Percentiles rank a stretch among this genome's conserved stretches.
Conservation (phyloP, 192 early-diverging fungal genomes). For the Coemansia guatemalensis region DNA sequence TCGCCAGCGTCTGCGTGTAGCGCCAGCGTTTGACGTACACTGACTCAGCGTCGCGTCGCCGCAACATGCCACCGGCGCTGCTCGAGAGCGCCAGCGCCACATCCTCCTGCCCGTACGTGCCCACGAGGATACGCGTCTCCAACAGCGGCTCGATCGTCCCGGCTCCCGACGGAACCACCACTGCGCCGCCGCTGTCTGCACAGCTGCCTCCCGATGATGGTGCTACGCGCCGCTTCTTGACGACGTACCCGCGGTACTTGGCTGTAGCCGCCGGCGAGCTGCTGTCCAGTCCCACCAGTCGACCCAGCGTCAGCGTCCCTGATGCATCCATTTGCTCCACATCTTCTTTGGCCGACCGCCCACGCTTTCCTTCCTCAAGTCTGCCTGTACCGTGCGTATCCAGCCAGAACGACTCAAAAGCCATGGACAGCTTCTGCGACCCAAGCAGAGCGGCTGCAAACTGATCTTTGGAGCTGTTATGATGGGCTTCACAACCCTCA, state of each 20-base stretch:
- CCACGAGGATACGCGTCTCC: constrained; percentile 30
- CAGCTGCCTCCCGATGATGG: not conserved
- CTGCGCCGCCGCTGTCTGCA: constrained; percentile 5
- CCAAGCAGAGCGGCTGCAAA: not conserved
- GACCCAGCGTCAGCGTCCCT: constrained; percentile 14
- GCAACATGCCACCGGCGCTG: constrained; percentile 1
- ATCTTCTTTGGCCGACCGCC: not conserved
- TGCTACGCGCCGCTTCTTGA: constrained; percentile 39
- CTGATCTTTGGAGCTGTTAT: not conserved
- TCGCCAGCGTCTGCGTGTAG: constrained; percentile 35
- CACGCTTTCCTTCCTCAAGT: not conserved
- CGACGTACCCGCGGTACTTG: constrained; percentile 48
- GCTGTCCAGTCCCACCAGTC: constrained; percentile 29
- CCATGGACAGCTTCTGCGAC: not conserved
- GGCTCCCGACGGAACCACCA: constrained; percentile 26
- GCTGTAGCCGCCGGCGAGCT: constrained; percentile 11
- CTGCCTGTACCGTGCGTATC: not conserved
- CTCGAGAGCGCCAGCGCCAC: constrained; percentile 13
- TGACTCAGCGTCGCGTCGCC: constrained; percentile 40
- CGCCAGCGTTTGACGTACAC: constrained; percentile 45
- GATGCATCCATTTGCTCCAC: not conserved
- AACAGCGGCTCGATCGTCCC: constrained; percentile 38
- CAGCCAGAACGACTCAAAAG: not conserved
- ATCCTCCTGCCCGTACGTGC: constrained; percentile 41
- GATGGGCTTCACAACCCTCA: too few relatives aligned